These are phyloP conservation scores for Rhizopogon sp. DNA, from an alignment of 768 basidiomycete genomes.

Conservation along the genomic window DNA sequence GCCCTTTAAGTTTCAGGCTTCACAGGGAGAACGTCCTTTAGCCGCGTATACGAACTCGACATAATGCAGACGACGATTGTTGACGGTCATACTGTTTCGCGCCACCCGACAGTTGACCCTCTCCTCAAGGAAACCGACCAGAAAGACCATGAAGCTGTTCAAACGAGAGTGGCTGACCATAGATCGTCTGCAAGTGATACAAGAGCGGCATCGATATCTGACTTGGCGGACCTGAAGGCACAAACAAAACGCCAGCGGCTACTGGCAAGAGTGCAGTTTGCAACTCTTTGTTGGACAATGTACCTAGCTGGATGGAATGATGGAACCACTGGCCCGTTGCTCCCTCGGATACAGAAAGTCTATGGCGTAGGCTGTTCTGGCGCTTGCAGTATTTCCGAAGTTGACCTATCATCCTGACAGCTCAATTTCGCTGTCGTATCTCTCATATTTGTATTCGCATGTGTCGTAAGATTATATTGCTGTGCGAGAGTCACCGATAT, in stretches of 20 bases:
- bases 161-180: not conserved
- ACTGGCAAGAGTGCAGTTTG: slow-evolving; percentile 40
- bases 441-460: slow-evolving; percentile 48
- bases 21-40: not conserved
- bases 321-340: slow-evolving; percentile 65
- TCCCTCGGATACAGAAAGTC: slow-evolving; percentile 64
- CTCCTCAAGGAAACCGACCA: not conserved
- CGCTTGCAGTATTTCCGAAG: not conserved
- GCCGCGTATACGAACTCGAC: not conserved
- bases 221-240: not conserved
- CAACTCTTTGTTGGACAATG: slow-evolving; percentile 48
- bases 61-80: not conserved
- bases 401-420: slow-evolving; percentile 20
- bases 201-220: not conserved
- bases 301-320: slow-evolving; percentile 78
- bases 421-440: slow-evolving; percentile 50
- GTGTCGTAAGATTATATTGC: slow-evolving; percentile 27
- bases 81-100: not conserved
- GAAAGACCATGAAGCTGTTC: not conserved
- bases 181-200: not conserved
- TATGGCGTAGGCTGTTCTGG: slow-evolving; percentile 33
- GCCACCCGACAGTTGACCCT: not conserved
- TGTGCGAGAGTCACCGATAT: not conserved
- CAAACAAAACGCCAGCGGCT: slow-evolving; percentile 5
- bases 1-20: not conserved